These are phyloP conservation scores for Tilletia caries DNA, from an alignment of 1,284 basidiomycete genomes.

Conservation along the genomic window DNA sequence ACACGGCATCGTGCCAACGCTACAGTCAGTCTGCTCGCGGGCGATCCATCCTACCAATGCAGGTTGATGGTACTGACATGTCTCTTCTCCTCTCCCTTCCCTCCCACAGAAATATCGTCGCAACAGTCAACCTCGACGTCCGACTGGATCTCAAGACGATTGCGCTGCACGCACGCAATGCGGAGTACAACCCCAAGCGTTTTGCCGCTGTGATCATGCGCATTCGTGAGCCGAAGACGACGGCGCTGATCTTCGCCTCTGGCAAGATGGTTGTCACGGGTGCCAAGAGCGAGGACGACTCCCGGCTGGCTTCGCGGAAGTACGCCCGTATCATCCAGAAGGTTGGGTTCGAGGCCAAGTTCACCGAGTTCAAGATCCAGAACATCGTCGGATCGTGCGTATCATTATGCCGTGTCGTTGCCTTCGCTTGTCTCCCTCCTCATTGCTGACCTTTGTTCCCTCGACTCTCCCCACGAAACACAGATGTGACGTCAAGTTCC, in stretches of 20 bases:
- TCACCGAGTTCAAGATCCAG: conserved; percentile 99
- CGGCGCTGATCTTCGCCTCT: conserved; percentile 97
- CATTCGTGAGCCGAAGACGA: conserved; percentile 99
- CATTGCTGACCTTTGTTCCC: no score
- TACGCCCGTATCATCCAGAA: conserved; percentile 99
- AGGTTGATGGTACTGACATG: background rate
- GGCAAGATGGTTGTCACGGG: conserved; percentile 99
- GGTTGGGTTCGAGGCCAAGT: conserved; percentile 98
- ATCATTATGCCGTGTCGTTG: no score
- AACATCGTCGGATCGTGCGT: conserved; percentile 79
- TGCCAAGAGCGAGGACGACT: conserved; percentile 98
- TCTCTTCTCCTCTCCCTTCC: conserved; percentile 1
- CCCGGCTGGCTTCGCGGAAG: conserved; percentile 91
- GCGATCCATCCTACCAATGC: conserved; percentile 13
- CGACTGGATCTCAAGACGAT: conserved; percentile 97
- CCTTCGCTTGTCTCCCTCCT: no score
- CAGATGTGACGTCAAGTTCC: conserved; percentile 96
- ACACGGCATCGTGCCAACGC: conserved; percentile 55
- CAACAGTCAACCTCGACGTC: conserved; percentile 97
- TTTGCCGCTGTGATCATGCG: conserved; percentile 99
- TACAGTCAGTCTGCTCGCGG: conserved; percentile 51
- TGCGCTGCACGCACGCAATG: conserved; percentile 93
- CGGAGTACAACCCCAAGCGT: conserved; percentile 99
- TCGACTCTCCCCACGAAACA: no score
- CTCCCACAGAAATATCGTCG: conserved; percentile 79